Percentiles rank a stretch among this genome's conserved stretches.
These are phyloP conservation scores for Tetracladium setigerum DNA, from an alignment of 495 filamentous ascomycete genomes.

Conservation along the genomic window DNA sequence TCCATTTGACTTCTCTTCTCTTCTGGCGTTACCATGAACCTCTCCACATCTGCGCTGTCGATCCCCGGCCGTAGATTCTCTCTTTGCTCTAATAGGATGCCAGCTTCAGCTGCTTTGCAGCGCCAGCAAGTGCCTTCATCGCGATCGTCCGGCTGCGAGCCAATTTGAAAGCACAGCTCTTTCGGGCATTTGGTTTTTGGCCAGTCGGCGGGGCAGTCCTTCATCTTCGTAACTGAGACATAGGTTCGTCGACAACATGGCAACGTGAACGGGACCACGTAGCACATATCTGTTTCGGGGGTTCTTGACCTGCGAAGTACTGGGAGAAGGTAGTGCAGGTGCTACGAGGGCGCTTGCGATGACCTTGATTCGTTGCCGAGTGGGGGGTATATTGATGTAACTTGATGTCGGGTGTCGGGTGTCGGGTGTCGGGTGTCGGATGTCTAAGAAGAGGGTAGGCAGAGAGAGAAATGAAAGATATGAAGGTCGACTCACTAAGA, in stretches of 20 bases:
- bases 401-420: too few relatives aligned
- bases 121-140: slow-evolving; percentile 13
- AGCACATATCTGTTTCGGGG: slow-evolving; percentile 17
- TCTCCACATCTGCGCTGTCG: slow-evolving; percentile 12
- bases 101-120: slow-evolving; percentile 4
- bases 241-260: slow-evolving; percentile 17
- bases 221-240: slow-evolving; percentile 8
- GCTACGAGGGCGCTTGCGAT: too few relatives aligned
- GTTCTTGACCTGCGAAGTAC: background rate
- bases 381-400: too few relatives aligned
- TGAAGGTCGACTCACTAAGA: too few relatives aligned
- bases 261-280: slow-evolving; percentile 11
- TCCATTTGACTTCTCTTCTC: slow-evolving; percentile 8
- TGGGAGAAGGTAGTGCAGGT: background rate
- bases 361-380: too few relatives aligned
- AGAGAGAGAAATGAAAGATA: too few relatives aligned
- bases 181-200: slow-evolving; percentile 14
- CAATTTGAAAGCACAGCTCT: slow-evolving; percentile 17
- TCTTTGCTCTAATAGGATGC: background rate
- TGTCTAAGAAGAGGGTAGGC: too few relatives aligned
- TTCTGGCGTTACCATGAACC: background rate
- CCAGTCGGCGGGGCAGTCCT: slow-evolving; percentile 16
- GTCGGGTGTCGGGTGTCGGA: too few relatives aligned
- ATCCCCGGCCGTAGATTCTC: slow-evolving; percentile 12
- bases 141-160: background rate